phyloP scores from a whole-genome alignment of 129 eudicot species.

The Oenanthe sinensis region DNA sequence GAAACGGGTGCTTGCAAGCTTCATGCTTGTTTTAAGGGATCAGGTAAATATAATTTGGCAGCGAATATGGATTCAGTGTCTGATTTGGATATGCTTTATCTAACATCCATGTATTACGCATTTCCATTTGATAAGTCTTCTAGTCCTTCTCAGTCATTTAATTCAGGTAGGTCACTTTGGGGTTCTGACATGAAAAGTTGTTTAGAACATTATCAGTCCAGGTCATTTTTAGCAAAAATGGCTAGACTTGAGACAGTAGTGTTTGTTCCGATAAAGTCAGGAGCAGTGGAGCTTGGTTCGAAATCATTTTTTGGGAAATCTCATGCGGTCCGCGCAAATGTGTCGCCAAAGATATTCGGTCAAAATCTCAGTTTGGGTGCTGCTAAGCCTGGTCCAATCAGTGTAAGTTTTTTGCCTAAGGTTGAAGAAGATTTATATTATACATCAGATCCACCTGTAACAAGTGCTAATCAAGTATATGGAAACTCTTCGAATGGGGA shows the following conservation, averaged over 20 bases:
- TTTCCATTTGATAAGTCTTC: slow-evolving; percentile 81
- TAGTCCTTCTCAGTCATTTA: slow-evolving; percentile 74
- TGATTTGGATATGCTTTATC: slow-evolving; percentile 67
- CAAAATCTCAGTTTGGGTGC: slow-evolving; percentile 70
- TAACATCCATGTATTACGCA: slow-evolving; percentile 62
- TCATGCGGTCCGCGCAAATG: slow-evolving; percentile 35
- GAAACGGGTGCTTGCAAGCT: slow-evolving; percentile 65
- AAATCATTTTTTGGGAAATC: slow-evolving; percentile 48
- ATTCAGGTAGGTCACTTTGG: slow-evolving; percentile 70
- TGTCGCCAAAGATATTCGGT: slow-evolving; percentile 64
- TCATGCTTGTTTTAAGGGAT: slow-evolving; percentile 52
- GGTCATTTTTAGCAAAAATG: slow-evolving; percentile 48
- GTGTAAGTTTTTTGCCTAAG: slow-evolving; percentile 70
- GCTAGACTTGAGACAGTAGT: slow-evolving; percentile 65
- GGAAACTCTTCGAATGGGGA: slow-evolving; percentile 57
- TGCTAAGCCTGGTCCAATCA: slow-evolving; percentile 50
- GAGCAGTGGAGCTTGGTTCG: slow-evolving; percentile 83
- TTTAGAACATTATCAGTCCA: slow-evolving; percentile 69
- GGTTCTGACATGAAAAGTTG: slow-evolving; percentile 48
- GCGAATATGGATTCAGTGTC: slow-evolving; percentile 54
- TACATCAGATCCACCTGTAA: slow-evolving; percentile 37
- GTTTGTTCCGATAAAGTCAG: slow-evolving; percentile 70
- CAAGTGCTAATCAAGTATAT: slow-evolving; percentile 32
- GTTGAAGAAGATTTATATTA: slow-evolving; percentile 63
- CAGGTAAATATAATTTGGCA: slow-evolving; percentile 42